Percentiles rank a stretch among this genome's conserved stretches.
Conservation (phyloP, 2,329 filamentous ascomycete genomes). For the Phyllosticta capitalensis region DNA sequence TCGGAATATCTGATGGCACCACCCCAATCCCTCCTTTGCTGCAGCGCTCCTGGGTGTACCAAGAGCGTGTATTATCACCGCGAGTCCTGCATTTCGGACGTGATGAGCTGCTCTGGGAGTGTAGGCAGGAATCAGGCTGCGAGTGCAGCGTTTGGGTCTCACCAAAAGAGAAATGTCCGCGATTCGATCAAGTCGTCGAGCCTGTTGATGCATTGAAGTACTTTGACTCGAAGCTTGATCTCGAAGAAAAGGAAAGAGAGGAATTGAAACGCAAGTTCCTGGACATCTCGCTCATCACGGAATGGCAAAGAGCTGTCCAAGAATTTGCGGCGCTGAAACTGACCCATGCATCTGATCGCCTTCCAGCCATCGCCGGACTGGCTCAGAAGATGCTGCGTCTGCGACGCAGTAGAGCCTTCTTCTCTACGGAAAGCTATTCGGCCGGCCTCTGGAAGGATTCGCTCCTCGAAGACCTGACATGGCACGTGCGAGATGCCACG, state of each 20-base stretch:
- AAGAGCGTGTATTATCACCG: slow-evolving; percentile 2
- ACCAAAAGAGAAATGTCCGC: slow-evolving; percentile 13
- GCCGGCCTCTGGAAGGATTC: not conserved
- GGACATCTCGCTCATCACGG: not conserved
- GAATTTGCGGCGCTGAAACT: not conserved
- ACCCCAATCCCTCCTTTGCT: not conserved
- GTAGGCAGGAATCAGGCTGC: slow-evolving; percentile 17
- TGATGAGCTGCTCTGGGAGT: not conserved
- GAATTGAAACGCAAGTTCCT: too few species aligned
- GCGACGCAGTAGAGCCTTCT: too few species aligned
- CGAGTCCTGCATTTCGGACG: not conserved
- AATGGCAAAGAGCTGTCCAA: slow-evolving; percentile 13
- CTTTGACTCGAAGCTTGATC: too few species aligned
- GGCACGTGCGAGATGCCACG: too few species aligned
- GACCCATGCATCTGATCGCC: not conserved
- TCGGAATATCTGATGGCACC: too few species aligned
- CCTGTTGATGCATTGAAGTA: too few species aligned
- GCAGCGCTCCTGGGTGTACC: not conserved
- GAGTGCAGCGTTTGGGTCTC: too few species aligned
- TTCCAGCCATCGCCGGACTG: not conserved
- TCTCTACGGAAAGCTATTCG: too few species aligned
- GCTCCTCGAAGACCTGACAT: too few species aligned
- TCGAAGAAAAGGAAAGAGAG: too few species aligned
- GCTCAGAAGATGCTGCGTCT: too few species aligned
- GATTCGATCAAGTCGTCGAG: slow-evolving; percentile 15